Percentiles rank a stretch among this genome's conserved stretches.
These are phyloP conservation scores for Camellia lanceoleosa DNA, from an alignment of 148 eudicot species.

Conservation along the genomic window DNA sequence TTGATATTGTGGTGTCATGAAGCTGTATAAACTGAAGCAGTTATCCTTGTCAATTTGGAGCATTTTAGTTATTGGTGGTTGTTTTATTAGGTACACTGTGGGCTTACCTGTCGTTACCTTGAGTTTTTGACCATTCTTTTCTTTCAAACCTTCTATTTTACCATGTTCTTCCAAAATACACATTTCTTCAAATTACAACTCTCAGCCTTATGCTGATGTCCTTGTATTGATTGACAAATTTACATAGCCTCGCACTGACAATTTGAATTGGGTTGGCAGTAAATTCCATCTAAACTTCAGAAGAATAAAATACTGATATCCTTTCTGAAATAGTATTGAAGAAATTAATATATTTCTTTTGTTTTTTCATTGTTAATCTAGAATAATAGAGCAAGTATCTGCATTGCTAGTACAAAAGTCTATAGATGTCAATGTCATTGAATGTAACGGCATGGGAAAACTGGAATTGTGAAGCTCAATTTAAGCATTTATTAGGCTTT, in stretches of 20 bases:
- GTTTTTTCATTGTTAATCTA: background rate
- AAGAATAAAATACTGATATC: background rate
- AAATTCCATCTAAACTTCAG: background rate
- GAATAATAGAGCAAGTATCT: background rate
- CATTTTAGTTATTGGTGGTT: background rate
- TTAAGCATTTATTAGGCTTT: background rate
- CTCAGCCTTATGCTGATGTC: background rate
- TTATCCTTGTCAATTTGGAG: background rate
- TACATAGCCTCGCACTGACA: background rate
- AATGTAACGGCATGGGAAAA: background rate
- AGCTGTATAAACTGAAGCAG: background rate
- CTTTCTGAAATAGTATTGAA: background rate
- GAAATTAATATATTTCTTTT: background rate
- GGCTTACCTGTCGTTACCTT: background rate
- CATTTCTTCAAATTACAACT: background rate
- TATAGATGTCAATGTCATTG: background rate
- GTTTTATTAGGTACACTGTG: background rate
- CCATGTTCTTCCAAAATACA: background rate
- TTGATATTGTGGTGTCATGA: background rate
- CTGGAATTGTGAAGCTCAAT: background rate
- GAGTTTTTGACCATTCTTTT: background rate
- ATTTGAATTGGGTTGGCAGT: background rate
- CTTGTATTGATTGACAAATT: background rate
- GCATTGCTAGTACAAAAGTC: background rate
- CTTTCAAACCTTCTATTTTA: background rate